Conservation (phyloP, 179 eudicot species). For the Amaranthus tricolor region DNA sequence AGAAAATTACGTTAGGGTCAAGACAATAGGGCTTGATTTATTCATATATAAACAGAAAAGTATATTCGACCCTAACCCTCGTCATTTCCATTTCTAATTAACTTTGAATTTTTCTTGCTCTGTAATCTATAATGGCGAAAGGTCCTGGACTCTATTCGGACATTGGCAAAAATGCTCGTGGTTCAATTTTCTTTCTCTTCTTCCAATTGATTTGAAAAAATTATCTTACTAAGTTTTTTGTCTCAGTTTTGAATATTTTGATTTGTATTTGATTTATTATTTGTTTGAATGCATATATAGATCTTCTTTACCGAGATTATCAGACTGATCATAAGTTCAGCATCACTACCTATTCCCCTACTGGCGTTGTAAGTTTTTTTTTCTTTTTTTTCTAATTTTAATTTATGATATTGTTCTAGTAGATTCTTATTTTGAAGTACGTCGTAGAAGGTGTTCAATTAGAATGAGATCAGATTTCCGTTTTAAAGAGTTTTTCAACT, state of each 20-base stretch:
- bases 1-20: not conserved
- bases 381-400: not conserved
- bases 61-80: not conserved
- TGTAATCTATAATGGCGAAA: constrained; percentile 17
- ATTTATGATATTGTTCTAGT: not conserved
- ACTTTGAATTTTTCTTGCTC: not conserved
- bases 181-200: constrained; percentile 19
- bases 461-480: not conserved
- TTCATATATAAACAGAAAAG: not conserved
- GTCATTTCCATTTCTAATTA: not conserved
- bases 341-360: constrained; percentile 63
- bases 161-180: constrained; percentile 18
- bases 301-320: constrained; percentile 74
- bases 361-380: constrained; percentile 61
- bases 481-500: not conserved
- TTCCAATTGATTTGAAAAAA: not conserved
- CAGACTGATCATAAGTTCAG: constrained; percentile 75
- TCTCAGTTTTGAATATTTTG: not conserved
- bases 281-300: constrained; percentile 26
- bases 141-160: constrained; percentile 24
- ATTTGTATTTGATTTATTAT: not conserved
- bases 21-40: not conserved
- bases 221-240: not conserved
- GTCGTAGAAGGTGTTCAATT: not conserved
- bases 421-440: not conserved